Evolutionary conservation across 2,329 filamentous ascomycete genomes (phyloP).

Genomic region (Trichoderma gracile): DNA sequence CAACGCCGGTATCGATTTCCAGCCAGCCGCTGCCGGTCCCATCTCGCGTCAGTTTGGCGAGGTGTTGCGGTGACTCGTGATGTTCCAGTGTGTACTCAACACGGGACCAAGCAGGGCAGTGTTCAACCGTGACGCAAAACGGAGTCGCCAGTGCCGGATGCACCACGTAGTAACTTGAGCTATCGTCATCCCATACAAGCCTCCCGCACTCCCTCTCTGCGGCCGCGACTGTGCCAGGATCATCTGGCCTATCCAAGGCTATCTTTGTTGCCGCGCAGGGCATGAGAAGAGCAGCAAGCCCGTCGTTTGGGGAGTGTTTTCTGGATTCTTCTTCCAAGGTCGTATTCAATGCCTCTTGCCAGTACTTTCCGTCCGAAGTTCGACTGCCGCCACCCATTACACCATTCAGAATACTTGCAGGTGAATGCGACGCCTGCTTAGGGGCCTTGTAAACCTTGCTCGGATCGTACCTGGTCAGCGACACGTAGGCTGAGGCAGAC

Average conservation of each 20-base stretch:
- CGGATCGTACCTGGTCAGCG: conserved; percentile 61
- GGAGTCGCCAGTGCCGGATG: conserved; percentile 64
- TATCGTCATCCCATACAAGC: conserved; percentile 70
- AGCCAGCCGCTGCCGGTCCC: conserved; percentile 60
- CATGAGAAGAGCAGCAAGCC: conserved; percentile 68
- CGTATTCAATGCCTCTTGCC: conserved; percentile 60
- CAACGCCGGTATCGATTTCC: conserved; percentile 62
- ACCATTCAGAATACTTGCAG: conserved; percentile 37
- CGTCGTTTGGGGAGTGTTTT: conserved; percentile 58
- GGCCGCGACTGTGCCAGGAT: conserved; percentile 59
- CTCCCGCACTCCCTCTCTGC: conserved; percentile 69
- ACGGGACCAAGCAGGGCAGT: conserved; percentile 59
- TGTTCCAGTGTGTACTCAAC: conserved; percentile 67
- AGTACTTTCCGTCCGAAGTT: conserved; percentile 48
- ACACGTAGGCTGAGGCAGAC: conserved; percentile 62
- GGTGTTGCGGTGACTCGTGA: conserved; percentile 59
- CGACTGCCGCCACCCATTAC: conserved; percentile 35
- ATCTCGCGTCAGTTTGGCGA: conserved; percentile 62
- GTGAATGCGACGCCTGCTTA: conserved; percentile 32
- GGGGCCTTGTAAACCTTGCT: conserved; percentile 55
- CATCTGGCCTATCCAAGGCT: conserved; percentile 60
- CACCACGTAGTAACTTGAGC: conserved; percentile 59
- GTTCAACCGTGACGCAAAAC: conserved; percentile 61
- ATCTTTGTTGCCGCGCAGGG: conserved; percentile 64
- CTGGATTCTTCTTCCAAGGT: conserved; percentile 58